Percentiles rank a stretch among this genome's conserved stretches.
Evolutionary conservation across 805 yeast species (phyloP).

Genomic region (Cyberlindnera nakhonratchasimensis): DNA sequence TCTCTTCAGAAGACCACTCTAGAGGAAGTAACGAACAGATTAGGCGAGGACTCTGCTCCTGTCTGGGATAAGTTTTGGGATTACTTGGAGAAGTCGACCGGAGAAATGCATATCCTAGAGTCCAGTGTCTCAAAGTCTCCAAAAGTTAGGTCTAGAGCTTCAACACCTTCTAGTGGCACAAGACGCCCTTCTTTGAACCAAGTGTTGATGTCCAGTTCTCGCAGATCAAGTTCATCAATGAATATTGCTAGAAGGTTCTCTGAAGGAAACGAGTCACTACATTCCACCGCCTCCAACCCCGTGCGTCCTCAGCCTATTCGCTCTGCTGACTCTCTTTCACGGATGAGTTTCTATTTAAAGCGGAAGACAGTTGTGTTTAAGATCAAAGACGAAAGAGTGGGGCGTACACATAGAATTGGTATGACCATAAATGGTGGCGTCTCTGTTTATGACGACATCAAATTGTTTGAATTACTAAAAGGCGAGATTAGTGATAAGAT

Average conservation of each 20-base stretch:
- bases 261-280: slow-evolving; percentile 9
- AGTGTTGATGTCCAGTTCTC: slow-evolving; percentile 16
- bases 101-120: slow-evolving; percentile 27
- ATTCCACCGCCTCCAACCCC: slow-evolving; percentile 1
- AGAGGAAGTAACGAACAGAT: slow-evolving; percentile 24
- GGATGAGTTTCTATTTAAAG: slow-evolving; percentile 23
- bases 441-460: slow-evolving; percentile 22
- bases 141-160: slow-evolving; percentile 21
- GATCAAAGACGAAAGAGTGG: slow-evolving; percentile 14
- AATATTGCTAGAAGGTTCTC: slow-evolving; percentile 7
- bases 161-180: slow-evolving; percentile 19
- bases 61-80: slow-evolving; percentile 34
- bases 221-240: slow-evolving; percentile 20
- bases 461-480: slow-evolving; percentile 23
- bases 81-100: slow-evolving; percentile 29
- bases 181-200: slow-evolving; percentile 24
- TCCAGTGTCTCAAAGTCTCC: slow-evolving; percentile 25
- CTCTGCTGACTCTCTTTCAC: slow-evolving; percentile 24
- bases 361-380: slow-evolving; percentile 22
- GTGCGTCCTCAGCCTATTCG: slow-evolving; percentile 14
- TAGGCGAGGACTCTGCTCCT: slow-evolving; percentile 25
- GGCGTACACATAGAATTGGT: slow-evolving; percentile 22
- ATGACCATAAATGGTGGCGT: slow-evolving; percentile 24
- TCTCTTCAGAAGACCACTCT: slow-evolving; percentile 20
- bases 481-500: slow-evolving; percentile 26